Percentiles rank a stretch among this genome's conserved stretches.
These are phyloP conservation scores for Metarhizium robertsii DNA, from an alignment of 2,329 filamentous ascomycete genomes.

Conservation along the genomic window DNA sequence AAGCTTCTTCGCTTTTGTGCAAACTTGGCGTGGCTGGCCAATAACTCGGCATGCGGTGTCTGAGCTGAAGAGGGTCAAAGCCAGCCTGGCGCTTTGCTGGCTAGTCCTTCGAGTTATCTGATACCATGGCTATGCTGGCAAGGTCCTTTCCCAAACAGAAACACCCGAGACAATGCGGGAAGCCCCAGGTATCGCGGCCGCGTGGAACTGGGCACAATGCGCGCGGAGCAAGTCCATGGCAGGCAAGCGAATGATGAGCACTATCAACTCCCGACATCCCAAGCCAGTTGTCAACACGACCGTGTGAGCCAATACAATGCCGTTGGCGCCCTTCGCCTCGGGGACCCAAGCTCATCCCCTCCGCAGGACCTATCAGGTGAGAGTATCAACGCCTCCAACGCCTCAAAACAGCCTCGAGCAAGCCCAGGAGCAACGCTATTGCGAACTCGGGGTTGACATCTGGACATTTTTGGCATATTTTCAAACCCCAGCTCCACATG, in stretches of 20 bases:
- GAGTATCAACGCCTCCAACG: neutral
- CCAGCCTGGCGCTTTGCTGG: neutral
- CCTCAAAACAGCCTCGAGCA: neutral
- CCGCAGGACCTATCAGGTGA: too few species aligned
- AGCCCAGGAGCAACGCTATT: neutral
- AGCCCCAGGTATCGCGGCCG: neutral
- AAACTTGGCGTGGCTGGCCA: neutral
- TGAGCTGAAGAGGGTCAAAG: neutral
- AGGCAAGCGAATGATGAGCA: too few species aligned
- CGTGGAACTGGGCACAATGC: neutral
- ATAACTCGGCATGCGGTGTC: neutral
- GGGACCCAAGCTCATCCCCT: too few species aligned
- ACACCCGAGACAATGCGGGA: too few species aligned
- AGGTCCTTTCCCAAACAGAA: too few species aligned
- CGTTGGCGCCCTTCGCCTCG: neutral
- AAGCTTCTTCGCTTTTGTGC: neutral
- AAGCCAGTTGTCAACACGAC: neutral
- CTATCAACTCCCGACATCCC: neutral
- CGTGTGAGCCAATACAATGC: neutral
- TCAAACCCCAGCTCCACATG: neutral
- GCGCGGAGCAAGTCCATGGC: too few species aligned
- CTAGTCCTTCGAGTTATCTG: too few species aligned
- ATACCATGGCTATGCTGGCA: too few species aligned
- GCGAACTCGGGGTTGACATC: too few species aligned
- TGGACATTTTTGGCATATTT: neutral